phyloP scores from a whole-genome alignment of 1,284 basidiomycete genomes.

The Cryptococcus sp. region DNA sequence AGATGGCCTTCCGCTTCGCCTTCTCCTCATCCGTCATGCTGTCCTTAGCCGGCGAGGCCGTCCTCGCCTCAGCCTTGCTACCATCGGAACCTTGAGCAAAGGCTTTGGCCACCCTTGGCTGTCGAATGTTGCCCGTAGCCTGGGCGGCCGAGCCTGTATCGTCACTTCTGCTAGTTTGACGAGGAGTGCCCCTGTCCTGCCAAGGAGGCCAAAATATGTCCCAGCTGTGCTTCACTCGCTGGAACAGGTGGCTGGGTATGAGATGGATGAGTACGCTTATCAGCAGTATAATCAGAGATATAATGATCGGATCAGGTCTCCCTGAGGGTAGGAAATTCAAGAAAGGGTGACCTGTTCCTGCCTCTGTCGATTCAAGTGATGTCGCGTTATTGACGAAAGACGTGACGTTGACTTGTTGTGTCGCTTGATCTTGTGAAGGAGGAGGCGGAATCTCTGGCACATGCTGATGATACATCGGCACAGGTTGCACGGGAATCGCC shows the following conservation, averaged over 20 bases:
- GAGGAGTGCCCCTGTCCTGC: constrained; percentile 17
- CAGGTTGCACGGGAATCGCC: neutral
- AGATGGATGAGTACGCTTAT: constrained; percentile 14
- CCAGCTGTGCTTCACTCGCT: constrained; percentile 20
- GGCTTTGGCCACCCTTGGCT: neutral
- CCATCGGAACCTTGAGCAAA: neutral
- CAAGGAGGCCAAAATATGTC: constrained; percentile 30
- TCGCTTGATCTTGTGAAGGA: neutral
- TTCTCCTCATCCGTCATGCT: neutral
- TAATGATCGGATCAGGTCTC: constrained; percentile 4
- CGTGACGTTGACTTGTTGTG: neutral
- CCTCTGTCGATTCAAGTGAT: neutral
- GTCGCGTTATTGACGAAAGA: neutral
- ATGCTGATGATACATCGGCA: neutral
- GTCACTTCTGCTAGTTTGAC: neutral
- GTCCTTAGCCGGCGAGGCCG: neutral
- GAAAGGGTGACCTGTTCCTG: neutral
- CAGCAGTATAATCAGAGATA: constrained; percentile 9
- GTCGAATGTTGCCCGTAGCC: too few relatives aligned
- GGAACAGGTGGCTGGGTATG: constrained; percentile 9
- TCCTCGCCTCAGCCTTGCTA: neutral
- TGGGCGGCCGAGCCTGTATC: too few relatives aligned
- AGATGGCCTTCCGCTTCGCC: neutral
- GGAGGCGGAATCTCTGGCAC: neutral
- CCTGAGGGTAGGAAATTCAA: neutral